A percentile compares a stretch with the other conserved stretches of the same genome.
phyloP scores from a whole-genome alignment of 257 asterid genomes.

The Nicotiana undulata region DNA sequence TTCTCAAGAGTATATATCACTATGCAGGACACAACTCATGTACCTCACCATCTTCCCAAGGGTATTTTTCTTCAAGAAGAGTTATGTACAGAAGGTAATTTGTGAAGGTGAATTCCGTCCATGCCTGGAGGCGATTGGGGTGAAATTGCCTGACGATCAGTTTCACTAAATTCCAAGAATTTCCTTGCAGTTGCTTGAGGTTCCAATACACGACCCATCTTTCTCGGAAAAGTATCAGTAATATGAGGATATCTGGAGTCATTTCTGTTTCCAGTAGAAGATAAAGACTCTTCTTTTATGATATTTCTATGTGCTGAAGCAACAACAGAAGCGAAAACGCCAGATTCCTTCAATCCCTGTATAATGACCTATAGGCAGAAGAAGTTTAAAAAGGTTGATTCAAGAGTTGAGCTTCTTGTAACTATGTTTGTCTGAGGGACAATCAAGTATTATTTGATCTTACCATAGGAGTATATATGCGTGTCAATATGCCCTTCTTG shows the following conservation, averaged over 20 bases:
- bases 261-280: slow-evolving; percentile 3
- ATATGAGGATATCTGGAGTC: not conserved
- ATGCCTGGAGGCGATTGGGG: slow-evolving; percentile 14
- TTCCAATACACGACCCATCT: slow-evolving; percentile 8
- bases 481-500: slow-evolving; percentile 24
- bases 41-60: not conserved
- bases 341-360: slow-evolving; percentile 34
- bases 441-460: not conserved
- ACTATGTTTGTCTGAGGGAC: not conserved
- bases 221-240: slow-evolving; percentile 9
- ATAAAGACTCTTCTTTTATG: not conserved
- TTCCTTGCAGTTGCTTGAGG: slow-evolving; percentile 7
- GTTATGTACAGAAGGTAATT: not conserved
- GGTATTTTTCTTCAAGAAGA: not conserved
- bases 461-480: slow-evolving; percentile 39
- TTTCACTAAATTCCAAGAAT: not conserved
- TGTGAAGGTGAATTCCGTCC: not conserved
- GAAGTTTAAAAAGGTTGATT: too few relatives aligned
- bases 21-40: not conserved
- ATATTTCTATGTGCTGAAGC: slow-evolving; percentile 15
- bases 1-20: not conserved
- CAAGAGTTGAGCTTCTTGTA: not conserved
- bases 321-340: slow-evolving; percentile 24
- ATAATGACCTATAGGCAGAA: slow-evolving; percentile 25
- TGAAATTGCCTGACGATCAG: slow-evolving; percentile 4